phyloP scores from a whole-genome alignment of 148 eudicot genomes.

The Diospyros kaki region DNA sequence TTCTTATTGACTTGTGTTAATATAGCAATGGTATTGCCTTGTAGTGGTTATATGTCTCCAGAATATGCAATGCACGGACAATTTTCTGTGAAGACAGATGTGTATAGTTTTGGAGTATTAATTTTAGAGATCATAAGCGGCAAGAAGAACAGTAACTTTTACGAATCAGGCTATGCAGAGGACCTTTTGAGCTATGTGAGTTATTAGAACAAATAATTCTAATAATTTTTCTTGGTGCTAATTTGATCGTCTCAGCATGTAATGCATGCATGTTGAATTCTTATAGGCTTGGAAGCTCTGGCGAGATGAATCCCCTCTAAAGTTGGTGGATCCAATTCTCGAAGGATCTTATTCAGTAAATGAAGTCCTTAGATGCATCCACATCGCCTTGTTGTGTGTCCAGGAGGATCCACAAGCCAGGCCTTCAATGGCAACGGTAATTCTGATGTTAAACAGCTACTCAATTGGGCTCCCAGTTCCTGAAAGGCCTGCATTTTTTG shows the following conservation, averaged over 20 bases:
- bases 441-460: conserved; percentile 30
- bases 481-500: conserved; percentile 20
- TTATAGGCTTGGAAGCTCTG: conserved; percentile 38
- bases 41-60: conserved; percentile 29
- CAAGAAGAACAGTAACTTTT: conserved; percentile 22
- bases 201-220: background rate
- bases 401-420: conserved; percentile 36
- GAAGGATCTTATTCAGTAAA: conserved; percentile 13
- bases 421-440: conserved; percentile 41
- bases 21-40: background rate
- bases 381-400: conserved; percentile 44
- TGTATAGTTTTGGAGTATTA: conserved; percentile 41
- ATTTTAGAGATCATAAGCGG: conserved; percentile 37
- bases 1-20: background rate
- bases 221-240: background rate
- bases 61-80: conserved; percentile 34
- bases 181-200: conserved; percentile 15
- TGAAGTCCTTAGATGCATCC: conserved; percentile 44
- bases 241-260: background rate
- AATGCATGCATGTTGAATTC: background rate
- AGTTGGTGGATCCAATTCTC: conserved; percentile 29
- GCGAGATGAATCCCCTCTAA: conserved; percentile 19
- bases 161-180: background rate
- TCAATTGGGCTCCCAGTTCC: conserved; percentile 28
- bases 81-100: conserved; percentile 31